Conservation (phyloP, 2,329 filamentous ascomycete genomes). For the Fusarium sp. region DNA sequence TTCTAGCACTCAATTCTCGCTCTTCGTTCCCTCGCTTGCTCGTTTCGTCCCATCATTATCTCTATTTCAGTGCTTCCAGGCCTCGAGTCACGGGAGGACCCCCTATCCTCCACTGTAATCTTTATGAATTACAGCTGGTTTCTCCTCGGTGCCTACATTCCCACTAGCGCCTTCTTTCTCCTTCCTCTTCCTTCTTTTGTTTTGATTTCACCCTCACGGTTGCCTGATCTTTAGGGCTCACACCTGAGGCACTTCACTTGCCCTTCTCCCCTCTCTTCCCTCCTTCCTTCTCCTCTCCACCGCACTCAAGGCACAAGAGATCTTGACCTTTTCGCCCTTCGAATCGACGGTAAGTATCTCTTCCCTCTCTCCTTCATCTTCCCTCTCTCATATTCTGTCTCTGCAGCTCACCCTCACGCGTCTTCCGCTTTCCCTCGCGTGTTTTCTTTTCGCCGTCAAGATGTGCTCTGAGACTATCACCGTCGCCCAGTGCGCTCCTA, state of each 20-base stretch:
- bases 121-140: not conserved
- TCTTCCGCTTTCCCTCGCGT: not conserved
- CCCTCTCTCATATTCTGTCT: not conserved
- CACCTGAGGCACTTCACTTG: not conserved
- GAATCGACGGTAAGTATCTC: not conserved
- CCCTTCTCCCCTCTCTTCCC: not conserved
- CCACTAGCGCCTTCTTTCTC: not conserved
- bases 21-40: rapidly evolving
- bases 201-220: not conserved
- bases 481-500: conserved; percentile 39
- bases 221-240: conserved; percentile 6
- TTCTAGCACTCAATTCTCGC: not conserved
- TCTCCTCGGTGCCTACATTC: not conserved
- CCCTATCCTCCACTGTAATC: not conserved
- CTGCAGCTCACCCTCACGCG: not conserved
- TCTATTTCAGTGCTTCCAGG: too few relatives aligned
- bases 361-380: not conserved
- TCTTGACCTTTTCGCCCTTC: not conserved
- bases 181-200: not conserved
- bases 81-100: too few relatives aligned
- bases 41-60: not conserved
- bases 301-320: not conserved
- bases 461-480: conserved; percentile 41
- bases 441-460: not conserved
- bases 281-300: not conserved